Conservation (phyloP, 1,139 yeast species). For the Yamadazyma dendronema region DNA sequence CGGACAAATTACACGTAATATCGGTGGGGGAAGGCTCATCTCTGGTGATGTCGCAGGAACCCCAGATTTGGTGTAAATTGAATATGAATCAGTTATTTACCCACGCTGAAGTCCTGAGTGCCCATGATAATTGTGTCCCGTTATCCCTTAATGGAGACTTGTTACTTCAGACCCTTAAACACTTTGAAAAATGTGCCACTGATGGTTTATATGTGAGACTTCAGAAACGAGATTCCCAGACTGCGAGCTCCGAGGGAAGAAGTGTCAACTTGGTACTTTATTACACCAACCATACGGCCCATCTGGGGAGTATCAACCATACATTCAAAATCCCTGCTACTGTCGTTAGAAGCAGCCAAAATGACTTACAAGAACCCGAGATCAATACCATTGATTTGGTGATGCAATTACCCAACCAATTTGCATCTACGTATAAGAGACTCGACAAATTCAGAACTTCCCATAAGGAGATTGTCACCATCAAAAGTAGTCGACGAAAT, state of each 20-base stretch:
- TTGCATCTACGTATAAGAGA: slow-evolving; percentile 48
- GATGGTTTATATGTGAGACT: slow-evolving; percentile 52
- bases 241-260: slow-evolving; percentile 29
- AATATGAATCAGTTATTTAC: slow-evolving; percentile 45
- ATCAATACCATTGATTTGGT: slow-evolving; percentile 46
- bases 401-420: slow-evolving; percentile 48
- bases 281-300: slow-evolving; percentile 37
- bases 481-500: slow-evolving; percentile 31
- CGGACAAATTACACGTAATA: slow-evolving; percentile 44
- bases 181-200: slow-evolving; percentile 52
- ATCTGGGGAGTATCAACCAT: slow-evolving; percentile 46
- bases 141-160: slow-evolving; percentile 58
- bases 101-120: slow-evolving; percentile 44
- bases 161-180: slow-evolving; percentile 50
- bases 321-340: slow-evolving; percentile 60
- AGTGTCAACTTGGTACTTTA: slow-evolving; percentile 53
- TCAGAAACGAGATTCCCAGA: slow-evolving; percentile 43
- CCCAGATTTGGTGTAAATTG: slow-evolving; percentile 63
- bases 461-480: slow-evolving; percentile 30
- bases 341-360: slow-evolving; percentile 46
- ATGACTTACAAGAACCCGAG: slow-evolving; percentile 48
- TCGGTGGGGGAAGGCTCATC: slow-evolving; percentile 43
- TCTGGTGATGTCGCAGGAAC: slow-evolving; percentile 45
- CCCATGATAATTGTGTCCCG: slow-evolving; percentile 48
- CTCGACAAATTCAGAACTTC: slow-evolving; percentile 52